phyloP scores from a whole-genome alignment of 2,329 filamentous ascomycete species.

The Pleomassaria siparia region DNA sequence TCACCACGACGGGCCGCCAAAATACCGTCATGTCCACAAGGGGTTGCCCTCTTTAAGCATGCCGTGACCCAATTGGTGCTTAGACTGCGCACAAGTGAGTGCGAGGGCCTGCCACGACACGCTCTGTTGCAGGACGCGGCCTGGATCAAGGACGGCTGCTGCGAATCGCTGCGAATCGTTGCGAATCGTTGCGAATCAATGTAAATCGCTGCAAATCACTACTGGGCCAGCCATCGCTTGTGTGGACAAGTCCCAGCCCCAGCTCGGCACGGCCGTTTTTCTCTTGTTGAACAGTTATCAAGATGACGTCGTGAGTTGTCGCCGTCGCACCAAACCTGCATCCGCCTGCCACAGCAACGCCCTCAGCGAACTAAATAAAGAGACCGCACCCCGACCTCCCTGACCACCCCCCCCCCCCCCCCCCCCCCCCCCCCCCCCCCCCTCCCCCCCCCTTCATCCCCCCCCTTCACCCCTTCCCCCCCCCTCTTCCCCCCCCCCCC shows the following conservation, averaged over 20 bases:
- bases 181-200: too few species aligned
- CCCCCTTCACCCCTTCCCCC: background rate
- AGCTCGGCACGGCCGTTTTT: background rate
- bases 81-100: background rate
- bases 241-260: background rate
- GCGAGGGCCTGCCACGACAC: background rate
- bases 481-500: background rate
- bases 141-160: background rate
- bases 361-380: conserved; percentile 2
- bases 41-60: background rate
- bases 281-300: background rate
- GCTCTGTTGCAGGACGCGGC: background rate
- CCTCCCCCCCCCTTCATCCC: background rate
- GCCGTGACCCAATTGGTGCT: background rate
- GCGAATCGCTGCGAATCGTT: too few species aligned
- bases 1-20: too few species aligned
- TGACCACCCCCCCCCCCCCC: background rate
- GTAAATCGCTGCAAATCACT: background rate
- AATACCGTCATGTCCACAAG: too few species aligned
- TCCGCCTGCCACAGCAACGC: conserved; percentile 2
- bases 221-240: background rate
- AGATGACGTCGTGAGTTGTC: conserved; percentile 1
- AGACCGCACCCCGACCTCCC: background rate
- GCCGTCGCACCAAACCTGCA: conserved; percentile 1
- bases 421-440: background rate